Percentiles rank a stretch among this genome's conserved stretches.
These are phyloP conservation scores for Mycena polygramma DNA, from an alignment of 768 basidiomycete genomes.

Conservation along the genomic window DNA sequence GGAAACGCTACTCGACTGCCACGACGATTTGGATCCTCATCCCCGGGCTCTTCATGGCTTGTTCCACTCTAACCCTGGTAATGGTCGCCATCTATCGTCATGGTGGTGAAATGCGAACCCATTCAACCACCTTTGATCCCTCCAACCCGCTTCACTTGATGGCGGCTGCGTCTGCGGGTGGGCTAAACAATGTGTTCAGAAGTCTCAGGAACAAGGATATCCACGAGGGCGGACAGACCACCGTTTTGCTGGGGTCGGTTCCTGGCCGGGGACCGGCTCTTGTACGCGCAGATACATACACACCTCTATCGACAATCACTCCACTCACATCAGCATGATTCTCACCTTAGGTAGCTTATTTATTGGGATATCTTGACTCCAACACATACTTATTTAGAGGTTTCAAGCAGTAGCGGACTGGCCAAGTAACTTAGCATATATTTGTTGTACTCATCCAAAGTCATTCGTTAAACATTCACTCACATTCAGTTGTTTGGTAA, in stretches of 20 bases:
- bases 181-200: slow-evolving; percentile 14
- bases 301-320: too few relatives aligned
- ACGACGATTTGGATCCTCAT: slow-evolving; percentile 4
- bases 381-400: too few relatives aligned
- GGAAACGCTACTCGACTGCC: not conserved
- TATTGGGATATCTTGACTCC: too few relatives aligned
- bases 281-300: slow-evolving; percentile 1
- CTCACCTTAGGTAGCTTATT: too few relatives aligned
- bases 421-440: too few relatives aligned
- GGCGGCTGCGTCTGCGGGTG: slow-evolving; percentile 9
- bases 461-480: too few relatives aligned
- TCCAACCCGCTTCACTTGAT: slow-evolving; percentile 20
- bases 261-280: slow-evolving; percentile 14
- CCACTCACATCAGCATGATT: too few relatives aligned
- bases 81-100: slow-evolving; percentile 9
- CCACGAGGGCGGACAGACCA: not conserved
- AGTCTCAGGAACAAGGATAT: slow-evolving; percentile 4
- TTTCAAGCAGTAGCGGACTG: too few relatives aligned
- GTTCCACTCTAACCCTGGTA: not conserved
- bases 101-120: not conserved
- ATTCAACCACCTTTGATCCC: slow-evolving; percentile 5
- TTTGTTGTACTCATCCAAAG: too few relatives aligned
- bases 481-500: too few relatives aligned
- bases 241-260: slow-evolving; percentile 3
- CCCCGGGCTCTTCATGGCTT: slow-evolving; percentile 7